Evolutionary conservation across 768 basidiomycete genomes (phyloP), one percentile per base, ranked within the genome.

Genomic region (Pisolithus sp.): DNA sequence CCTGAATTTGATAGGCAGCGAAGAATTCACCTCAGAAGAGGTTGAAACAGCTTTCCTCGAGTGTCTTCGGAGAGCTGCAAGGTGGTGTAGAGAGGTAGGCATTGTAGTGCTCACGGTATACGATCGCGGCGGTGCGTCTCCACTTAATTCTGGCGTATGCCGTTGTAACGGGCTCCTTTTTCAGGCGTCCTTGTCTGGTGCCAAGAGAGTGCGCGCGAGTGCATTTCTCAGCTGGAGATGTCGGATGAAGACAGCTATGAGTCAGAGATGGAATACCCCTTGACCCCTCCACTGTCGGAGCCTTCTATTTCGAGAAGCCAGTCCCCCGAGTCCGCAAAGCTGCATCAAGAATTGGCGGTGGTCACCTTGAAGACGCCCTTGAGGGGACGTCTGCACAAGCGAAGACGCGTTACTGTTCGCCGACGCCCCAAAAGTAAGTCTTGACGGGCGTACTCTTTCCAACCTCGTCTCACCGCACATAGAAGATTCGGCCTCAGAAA

Each of bases 261-360:
- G 51, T 78, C 80, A 18, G 85, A 86, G 50, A 65, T 78, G 3
- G 78, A 82, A 59, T 89, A 82, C 64, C 89, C 88, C 38, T 71
- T 80, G 41, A 90, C 88, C 0, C 89, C 88, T n/a, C 89, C 88
- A 3, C 70, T 77, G 17, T 90, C 88, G 7, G 87, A 88, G 63
- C 76, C 76, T 59, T 81, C 85, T 23, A 79, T 77, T 23, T 86
- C 86, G 10, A 73, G 82, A 51, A 74, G 82, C 26, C 68, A 81
- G 23, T 83, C 84, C 2, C 84, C 85, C 9, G 74, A 71, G 39
- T 51, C n/a, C 28, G 48, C 40, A 20, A 38, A n/a, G 5, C 34
- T 42, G 9, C 50, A 57, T 20, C 46, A 45, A 17, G 57, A 55
- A 47, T 42, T 63, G 41, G 48, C 57, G 21, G 47, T 56, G 26